Evolutionary conservation across 768 basidiomycete species (phyloP).

Genomic region (Megacollybia marginata): DNA sequence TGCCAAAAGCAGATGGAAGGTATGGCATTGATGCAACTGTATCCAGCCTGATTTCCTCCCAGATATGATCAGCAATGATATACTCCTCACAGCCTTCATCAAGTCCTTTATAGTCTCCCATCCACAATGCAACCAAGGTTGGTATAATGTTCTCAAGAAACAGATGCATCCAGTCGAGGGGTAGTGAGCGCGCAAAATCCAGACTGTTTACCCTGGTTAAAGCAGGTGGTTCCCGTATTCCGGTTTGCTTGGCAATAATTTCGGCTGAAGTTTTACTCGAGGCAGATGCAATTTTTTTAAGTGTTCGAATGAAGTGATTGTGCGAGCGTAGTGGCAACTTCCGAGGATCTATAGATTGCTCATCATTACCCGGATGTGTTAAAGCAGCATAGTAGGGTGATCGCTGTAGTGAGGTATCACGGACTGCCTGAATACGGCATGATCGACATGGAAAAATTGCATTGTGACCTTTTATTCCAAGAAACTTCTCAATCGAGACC

Average conservation of each 20-base stretch:
- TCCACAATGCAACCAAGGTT: slow-evolving; percentile 7
- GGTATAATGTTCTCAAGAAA: slow-evolving; percentile 16
- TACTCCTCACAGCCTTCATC: too few species aligned
- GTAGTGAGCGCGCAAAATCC: slow-evolving; percentile 21
- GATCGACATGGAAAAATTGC: slow-evolving; percentile 22
- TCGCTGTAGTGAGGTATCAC: background rate
- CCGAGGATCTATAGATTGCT: slow-evolving; percentile 5
- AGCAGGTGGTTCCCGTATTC: slow-evolving; percentile 22
- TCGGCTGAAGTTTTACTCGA: slow-evolving; percentile 1
- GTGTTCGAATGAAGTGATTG: slow-evolving; percentile 5
- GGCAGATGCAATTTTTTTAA: slow-evolving; percentile 1
- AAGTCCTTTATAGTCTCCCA: too few species aligned
- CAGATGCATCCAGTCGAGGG: too few species aligned
- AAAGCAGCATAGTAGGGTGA: slow-evolving; percentile 19
- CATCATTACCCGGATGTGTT: slow-evolving; percentile 1
- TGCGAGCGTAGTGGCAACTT: slow-evolving; percentile 16
- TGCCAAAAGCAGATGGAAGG: too few species aligned
- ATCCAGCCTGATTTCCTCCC: slow-evolving; percentile 33
- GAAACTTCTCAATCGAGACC: slow-evolving; percentile 19
- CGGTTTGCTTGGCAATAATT: slow-evolving; percentile 13
- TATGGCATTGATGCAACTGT: too few species aligned
- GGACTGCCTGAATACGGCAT: slow-evolving; percentile 23
- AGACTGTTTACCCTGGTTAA: slow-evolving; percentile 20
- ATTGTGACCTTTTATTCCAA: slow-evolving; percentile 31
- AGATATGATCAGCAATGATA: slow-evolving; percentile 15